phyloP scores from a whole-genome alignment of 768 basidiomycete genomes.

The Mycena polygramma region DNA sequence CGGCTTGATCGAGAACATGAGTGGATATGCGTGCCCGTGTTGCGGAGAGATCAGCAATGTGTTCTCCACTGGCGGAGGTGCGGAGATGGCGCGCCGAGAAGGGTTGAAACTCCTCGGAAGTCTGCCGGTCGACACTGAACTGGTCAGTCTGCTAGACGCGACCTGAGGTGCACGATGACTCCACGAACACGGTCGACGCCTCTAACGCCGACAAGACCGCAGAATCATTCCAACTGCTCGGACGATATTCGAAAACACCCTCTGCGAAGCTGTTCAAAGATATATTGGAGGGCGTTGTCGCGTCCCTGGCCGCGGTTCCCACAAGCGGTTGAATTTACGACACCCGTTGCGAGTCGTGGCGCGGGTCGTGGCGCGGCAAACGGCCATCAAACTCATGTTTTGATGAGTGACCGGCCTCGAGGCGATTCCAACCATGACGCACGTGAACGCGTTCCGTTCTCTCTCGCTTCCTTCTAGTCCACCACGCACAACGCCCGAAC shows the following conservation, averaged over 20 bases:
- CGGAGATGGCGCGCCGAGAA: slow-evolving; percentile 86
- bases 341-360: not conserved
- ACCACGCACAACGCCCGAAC: not conserved
- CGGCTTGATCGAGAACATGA: slow-evolving; percentile 98
- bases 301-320: slow-evolving; percentile 31
- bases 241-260: slow-evolving; percentile 74
- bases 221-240: slow-evolving; percentile 64
- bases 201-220: slow-evolving; percentile 41
- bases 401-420: too few species aligned
- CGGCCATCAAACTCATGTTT: slow-evolving; percentile 1
- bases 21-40: slow-evolving; percentile 97
- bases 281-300: slow-evolving; percentile 65
- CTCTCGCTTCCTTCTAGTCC: not conserved
- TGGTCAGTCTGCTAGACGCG: slow-evolving; percentile 88
- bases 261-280: slow-evolving; percentile 76
- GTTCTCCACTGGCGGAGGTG: slow-evolving; percentile 94
- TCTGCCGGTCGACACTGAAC: slow-evolving; percentile 92
- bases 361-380: not conserved
- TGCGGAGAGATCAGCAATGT: slow-evolving; percentile 96
- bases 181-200: not conserved
- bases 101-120: slow-evolving; percentile 84
- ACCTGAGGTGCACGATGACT: slow-evolving; percentile 52
- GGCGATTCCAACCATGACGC: too few species aligned
- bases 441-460: too few species aligned
- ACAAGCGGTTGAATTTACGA: not conserved